Conservation (phyloP, 768 basidiomycete genomes). For the Mycena haematopus region DNA sequence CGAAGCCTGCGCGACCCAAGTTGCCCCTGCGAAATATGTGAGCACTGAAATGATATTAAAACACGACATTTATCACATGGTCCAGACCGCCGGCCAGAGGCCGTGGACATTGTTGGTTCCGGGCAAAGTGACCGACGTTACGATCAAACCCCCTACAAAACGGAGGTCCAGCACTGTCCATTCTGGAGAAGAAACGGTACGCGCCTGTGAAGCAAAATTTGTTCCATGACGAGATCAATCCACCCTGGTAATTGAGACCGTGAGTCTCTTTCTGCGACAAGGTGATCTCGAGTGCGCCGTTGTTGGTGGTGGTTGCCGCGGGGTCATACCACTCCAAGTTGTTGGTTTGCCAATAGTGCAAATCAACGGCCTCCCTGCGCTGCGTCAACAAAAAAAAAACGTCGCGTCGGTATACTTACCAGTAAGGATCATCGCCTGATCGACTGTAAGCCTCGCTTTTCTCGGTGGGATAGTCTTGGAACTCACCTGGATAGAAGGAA, state of each 20-base stretch:
- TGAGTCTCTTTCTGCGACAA: constrained; percentile 71
- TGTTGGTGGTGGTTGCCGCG: constrained; percentile 70
- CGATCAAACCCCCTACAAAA: constrained; percentile 81
- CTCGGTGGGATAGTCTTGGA: no score
- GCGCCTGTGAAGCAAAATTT: constrained; percentile 69
- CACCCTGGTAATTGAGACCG: constrained; percentile 74
- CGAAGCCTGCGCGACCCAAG: constrained; percentile 75
- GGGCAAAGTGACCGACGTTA: constrained; percentile 71
- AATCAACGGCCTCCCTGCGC: constrained; percentile 85
- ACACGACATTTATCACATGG: constrained; percentile 84
- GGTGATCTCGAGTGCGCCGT: constrained; percentile 79
- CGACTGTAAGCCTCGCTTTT: no score
- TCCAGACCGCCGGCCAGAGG: constrained; percentile 84
- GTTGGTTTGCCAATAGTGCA: constrained; percentile 76
- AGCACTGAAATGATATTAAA: constrained; percentile 6
- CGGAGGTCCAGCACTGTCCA: background rate
- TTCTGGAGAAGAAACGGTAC: background rate
- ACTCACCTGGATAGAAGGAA: constrained; percentile 43
- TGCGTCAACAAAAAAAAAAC: constrained; percentile 53
- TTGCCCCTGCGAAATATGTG: constrained; percentile 26
- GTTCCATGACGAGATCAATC: constrained; percentile 66
- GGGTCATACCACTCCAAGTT: constrained; percentile 53
- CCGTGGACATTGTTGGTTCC: constrained; percentile 68
- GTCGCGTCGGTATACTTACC: background rate
- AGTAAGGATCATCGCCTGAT: constrained; percentile 28